Evolutionary conservation across 176 grass and related monocot species (phyloP).

Genomic region (Calamus simplicifolius): DNA sequence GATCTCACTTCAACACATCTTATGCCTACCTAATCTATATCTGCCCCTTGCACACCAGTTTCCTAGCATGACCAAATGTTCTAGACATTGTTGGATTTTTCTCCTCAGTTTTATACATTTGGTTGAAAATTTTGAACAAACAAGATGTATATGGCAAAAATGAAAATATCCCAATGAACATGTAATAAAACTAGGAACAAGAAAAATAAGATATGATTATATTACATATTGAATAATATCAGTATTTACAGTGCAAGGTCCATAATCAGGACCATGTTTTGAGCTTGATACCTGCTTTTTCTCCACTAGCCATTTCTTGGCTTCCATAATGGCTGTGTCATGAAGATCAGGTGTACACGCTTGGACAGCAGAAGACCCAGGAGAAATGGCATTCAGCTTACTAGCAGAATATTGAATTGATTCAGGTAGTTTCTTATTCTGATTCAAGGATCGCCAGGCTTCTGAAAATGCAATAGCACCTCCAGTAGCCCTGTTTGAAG

Average conservation of each 20-base stretch:
- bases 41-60: too few species aligned
- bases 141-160: too few species aligned
- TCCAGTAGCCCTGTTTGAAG: slow-evolving; percentile 13
- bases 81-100: too few species aligned
- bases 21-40: too few species aligned
- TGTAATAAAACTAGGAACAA: too few species aligned
- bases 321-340: slow-evolving; percentile 61
- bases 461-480: slow-evolving; percentile 25
- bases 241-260: slow-evolving; percentile 47
- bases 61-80: too few species aligned
- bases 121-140: too few species aligned
- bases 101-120: too few species aligned
- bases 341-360: slow-evolving; percentile 42
- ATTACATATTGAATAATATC: slow-evolving; percentile 41
- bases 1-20: too few species aligned
- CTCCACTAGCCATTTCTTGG: slow-evolving; percentile 94
- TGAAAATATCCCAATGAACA: too few species aligned
- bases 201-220: too few species aligned
- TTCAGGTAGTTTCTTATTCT: slow-evolving; percentile 14
- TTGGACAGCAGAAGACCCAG: slow-evolving; percentile 35
- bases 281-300: slow-evolving; percentile 49
- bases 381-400: slow-evolving; percentile 32
- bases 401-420: slow-evolving; percentile 27
- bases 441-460: slow-evolving; percentile 49
- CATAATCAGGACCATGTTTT: slow-evolving; percentile 33